Percentiles rank a stretch among this genome's conserved stretches.
Evolutionary conservation across 164 flowering plant genomes (phyloP).

Genomic region (Tinospora cordifolia): DNA sequence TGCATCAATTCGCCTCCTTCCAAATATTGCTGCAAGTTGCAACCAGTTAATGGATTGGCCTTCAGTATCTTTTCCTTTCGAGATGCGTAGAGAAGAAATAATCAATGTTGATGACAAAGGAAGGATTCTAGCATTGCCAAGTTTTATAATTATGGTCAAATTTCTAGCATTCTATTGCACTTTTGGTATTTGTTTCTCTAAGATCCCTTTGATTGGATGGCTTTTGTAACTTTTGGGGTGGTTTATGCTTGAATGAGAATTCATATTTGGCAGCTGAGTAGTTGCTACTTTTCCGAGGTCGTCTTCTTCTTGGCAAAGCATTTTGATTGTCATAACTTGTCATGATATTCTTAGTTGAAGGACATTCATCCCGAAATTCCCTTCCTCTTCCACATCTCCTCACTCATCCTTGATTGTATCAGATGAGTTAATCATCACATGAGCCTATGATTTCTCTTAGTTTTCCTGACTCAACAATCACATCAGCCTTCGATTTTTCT

Average conservation of each 20-base stretch:
- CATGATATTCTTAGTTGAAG: too few relatives aligned
- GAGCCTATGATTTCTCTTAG: neutral
- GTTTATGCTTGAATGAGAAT: neutral
- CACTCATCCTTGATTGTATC: neutral
- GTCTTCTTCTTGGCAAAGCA: neutral
- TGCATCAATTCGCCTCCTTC: neutral
- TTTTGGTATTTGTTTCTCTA: neutral
- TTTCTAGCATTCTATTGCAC: neutral
- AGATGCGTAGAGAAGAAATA: too few relatives aligned
- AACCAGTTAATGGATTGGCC: too few relatives aligned
- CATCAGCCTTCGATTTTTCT: neutral
- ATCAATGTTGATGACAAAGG: too few relatives aligned
- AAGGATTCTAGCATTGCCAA: neutral
- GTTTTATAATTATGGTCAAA: neutral
- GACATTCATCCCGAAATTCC: too few relatives aligned
- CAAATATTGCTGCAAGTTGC: neutral
- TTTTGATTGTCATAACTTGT: neutral
- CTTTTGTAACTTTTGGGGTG: neutral
- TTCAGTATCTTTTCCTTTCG: too few relatives aligned
- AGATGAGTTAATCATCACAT: neutral
- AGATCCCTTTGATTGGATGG: neutral
- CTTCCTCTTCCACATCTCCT: neutral
- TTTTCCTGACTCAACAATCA: neutral
- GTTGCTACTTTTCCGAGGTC: neutral
- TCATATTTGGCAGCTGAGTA: neutral